Evolutionary conservation across 2,329 filamentous ascomycete species (phyloP).

Genomic region (Cryoendolithus antarcticus): DNA sequence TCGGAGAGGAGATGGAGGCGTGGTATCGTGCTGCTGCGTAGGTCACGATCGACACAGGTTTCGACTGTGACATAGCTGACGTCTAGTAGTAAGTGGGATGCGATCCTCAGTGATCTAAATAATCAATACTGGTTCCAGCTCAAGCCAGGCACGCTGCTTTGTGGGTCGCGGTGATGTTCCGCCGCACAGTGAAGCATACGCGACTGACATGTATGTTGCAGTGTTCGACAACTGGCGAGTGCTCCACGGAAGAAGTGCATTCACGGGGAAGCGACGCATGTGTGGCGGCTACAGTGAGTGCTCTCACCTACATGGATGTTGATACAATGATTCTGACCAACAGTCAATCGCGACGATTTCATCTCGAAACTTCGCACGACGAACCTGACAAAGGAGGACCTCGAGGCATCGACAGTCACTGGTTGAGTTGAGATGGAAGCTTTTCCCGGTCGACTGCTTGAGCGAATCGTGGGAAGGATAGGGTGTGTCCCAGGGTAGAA

Average conservation of each 20-base stretch:
- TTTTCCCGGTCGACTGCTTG: no score
- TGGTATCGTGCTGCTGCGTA: conserved; percentile 68
- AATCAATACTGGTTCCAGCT: conserved; percentile 73
- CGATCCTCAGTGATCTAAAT: conserved; percentile 51
- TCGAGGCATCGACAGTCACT: conserved; percentile 20
- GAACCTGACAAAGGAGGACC: conserved; percentile 38
- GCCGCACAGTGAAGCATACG: no score
- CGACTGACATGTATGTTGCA: conserved; percentile 22
- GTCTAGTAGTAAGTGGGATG: conserved; percentile 47
- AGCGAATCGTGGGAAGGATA: no score
- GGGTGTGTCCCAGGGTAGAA: conserved; percentile 2
- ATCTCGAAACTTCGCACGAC: conserved; percentile 63
- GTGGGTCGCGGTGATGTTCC: conserved; percentile 47
- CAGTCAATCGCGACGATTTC: conserved; percentile 71
- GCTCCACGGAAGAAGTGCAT: conserved; percentile 72
- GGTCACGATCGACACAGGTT: conserved; percentile 1
- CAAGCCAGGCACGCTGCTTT: conserved; percentile 61
- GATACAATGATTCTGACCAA: conserved; percentile 1
- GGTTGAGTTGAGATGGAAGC: conserved; percentile 11
- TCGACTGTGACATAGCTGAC: background rate
- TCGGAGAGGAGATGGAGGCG: conserved; percentile 25
- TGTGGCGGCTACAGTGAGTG: conserved; percentile 81
- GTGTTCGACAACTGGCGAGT: conserved; percentile 97
- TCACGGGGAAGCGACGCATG: conserved; percentile 73
- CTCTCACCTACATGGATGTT: no score